phyloP scores from a whole-genome alignment of 2,329 filamentous ascomycete species.

The Coniochaeta pulveracea region DNA sequence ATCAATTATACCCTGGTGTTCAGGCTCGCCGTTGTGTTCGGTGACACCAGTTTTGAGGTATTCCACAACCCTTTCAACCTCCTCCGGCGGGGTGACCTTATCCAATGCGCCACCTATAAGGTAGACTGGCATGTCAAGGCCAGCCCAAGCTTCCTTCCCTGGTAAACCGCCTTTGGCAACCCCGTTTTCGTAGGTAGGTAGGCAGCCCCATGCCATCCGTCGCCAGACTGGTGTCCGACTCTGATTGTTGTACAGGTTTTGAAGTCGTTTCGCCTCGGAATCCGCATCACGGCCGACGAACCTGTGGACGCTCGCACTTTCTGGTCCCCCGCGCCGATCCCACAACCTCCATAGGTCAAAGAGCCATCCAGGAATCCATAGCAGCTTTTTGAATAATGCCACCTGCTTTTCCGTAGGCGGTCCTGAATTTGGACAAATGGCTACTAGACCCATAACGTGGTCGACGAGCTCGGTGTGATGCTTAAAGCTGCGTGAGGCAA shows the following conservation, averaged over 20 bases:
- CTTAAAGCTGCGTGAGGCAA: slow-evolving; percentile 42
- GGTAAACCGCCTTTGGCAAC: slow-evolving; percentile 53
- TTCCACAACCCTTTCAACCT: slow-evolving; percentile 55
- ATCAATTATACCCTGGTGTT: slow-evolving; percentile 27
- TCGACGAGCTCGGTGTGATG: slow-evolving; percentile 42
- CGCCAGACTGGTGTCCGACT: slow-evolving; percentile 75
- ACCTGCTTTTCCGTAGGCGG: slow-evolving; percentile 45
- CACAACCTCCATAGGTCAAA: slow-evolving; percentile 69
- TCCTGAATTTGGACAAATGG: slow-evolving; percentile 66
- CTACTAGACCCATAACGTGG: slow-evolving; percentile 65
- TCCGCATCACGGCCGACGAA: slow-evolving; percentile 63
- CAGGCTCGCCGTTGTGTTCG: slow-evolving; percentile 7
- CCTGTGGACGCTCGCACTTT: slow-evolving; percentile 68
- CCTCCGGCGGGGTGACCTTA: slow-evolving; percentile 57
- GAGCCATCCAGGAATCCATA: slow-evolving; percentile 58
- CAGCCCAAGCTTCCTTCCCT: slow-evolving; percentile 59
- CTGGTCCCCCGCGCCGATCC: slow-evolving; percentile 67
- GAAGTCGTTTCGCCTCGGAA: slow-evolving; percentile 52
- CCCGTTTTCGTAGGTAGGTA: slow-evolving; percentile 48
- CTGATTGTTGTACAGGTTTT: slow-evolving; percentile 69
- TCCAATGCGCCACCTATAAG: slow-evolving; percentile 72
- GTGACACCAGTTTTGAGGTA: slow-evolving; percentile 21
- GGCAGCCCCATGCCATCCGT: slow-evolving; percentile 63
- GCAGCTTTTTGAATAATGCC: slow-evolving; percentile 39
- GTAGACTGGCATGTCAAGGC: slow-evolving; percentile 62